A percentile compares a stretch with the other conserved stretches of the same genome.
These are phyloP conservation scores for Arachis hypogaea DNA, from an alignment of 306 rosid genomes.

Conservation along the genomic window DNA sequence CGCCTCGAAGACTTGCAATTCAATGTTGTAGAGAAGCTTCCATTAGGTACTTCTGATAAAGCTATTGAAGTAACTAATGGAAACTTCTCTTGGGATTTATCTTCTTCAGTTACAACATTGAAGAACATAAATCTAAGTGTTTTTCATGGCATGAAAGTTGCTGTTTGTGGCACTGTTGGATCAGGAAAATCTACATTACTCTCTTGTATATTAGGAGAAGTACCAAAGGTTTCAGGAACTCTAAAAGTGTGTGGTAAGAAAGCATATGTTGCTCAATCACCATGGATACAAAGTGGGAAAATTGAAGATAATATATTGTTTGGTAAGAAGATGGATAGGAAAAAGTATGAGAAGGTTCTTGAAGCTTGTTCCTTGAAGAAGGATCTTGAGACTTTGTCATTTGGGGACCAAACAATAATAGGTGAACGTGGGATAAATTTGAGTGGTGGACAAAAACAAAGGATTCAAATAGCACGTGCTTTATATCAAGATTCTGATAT, in stretches of 20 bases:
- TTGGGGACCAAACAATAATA: slow-evolving; percentile 71
- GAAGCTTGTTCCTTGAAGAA: slow-evolving; percentile 68
- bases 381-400: slow-evolving; percentile 62
- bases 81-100: slow-evolving; percentile 41
- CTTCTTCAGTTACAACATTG: slow-evolving; percentile 25
- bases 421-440: slow-evolving; percentile 79
- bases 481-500: slow-evolving; percentile 72
- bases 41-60: slow-evolving; percentile 22
- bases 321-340: slow-evolving; percentile 67
- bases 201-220: slow-evolving; percentile 39
- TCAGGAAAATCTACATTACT: slow-evolving; percentile 48
- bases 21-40: slow-evolving; percentile 35
- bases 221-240: slow-evolving; percentile 33
- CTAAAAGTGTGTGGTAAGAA: slow-evolving; percentile 38
- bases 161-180: slow-evolving; percentile 45
- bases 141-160: slow-evolving; percentile 38
- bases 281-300: slow-evolving; percentile 44
- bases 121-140: slow-evolving; percentile 30
- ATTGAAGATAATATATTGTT: slow-evolving; percentile 42
- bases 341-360: slow-evolving; percentile 59
- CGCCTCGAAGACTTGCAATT: slow-evolving; percentile 26
- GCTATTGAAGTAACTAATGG: slow-evolving; percentile 38
- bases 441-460: slow-evolving; percentile 77
- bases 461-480: slow-evolving; percentile 75
- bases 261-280: slow-evolving; percentile 45